A percentile compares a stretch with the other conserved stretches of the same genome.
phyloP scores from a whole-genome alignment of 1,284 basidiomycete species.

The Sutorius eximius region DNA sequence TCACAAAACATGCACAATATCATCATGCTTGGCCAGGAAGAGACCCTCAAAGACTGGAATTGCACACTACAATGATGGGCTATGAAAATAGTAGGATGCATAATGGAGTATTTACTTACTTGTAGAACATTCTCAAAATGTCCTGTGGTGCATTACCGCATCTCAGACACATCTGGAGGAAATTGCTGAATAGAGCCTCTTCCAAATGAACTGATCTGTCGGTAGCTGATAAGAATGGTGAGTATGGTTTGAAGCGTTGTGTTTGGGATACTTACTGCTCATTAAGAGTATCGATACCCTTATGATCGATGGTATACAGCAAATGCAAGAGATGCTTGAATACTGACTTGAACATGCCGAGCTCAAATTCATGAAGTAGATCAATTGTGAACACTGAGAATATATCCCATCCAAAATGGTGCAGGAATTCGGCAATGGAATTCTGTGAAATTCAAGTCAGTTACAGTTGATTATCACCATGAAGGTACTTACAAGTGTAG shows the following conservation, averaged over 20 bases:
- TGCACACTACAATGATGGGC: too few relatives aligned
- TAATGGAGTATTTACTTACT: not conserved
- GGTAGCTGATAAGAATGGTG: not conserved
- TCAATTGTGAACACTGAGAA: not conserved
- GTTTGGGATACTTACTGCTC: not conserved
- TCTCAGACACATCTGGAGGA: too few relatives aligned
- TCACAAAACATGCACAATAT: slow-evolving; percentile 2
- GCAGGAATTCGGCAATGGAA: too few relatives aligned
- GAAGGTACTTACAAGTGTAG: not conserved
- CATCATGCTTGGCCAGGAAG: slow-evolving; percentile 16
- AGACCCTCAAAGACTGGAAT: slow-evolving; percentile 16
- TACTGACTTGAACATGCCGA: not conserved
- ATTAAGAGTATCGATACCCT: not conserved
- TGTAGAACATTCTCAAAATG: not conserved
- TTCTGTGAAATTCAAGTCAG: not conserved
- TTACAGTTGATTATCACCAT: not conserved
- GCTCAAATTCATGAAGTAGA: not conserved
- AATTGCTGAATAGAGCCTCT: too few relatives aligned
- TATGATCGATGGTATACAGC: not conserved
- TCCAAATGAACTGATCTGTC: too few relatives aligned
- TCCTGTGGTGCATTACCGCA: too few relatives aligned
- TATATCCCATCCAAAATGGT: too few relatives aligned
- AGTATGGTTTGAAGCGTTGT: not conserved
- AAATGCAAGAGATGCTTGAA: too few relatives aligned
- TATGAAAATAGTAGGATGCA: too few relatives aligned